Evolutionary conservation across 306 rosid genomes (phyloP), one percentile per base, ranked within the genome.

Genomic region (Erythrophleum fordii): DNA sequence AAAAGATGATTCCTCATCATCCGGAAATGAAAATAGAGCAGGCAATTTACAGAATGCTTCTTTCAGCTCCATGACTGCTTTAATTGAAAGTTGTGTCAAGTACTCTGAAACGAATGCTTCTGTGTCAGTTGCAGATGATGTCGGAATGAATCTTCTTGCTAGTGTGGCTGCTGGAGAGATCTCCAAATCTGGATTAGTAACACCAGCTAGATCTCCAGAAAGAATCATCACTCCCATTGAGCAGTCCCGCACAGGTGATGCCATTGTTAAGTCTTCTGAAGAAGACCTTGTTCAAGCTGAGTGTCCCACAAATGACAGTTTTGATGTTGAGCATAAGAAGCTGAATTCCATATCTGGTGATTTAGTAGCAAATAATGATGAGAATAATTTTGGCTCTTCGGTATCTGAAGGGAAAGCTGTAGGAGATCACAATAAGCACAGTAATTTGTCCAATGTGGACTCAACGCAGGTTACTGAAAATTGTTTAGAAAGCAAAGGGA

Each of bases 131-230:
- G 85, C 83, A 41, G 94, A 90, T 84, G 92, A 85, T 72, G 84
- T 78, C 26, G 94, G 94, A 69, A 90, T 90, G 94, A 88, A 90
- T 74, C 79, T 90, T 71, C 89, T 90, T 69, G 94, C 94, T 45
- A 90, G 90, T 17, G 94, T 90, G 70, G 94, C 94, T 68, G 88
- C 94, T 18, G 92, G 91, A 34, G 94, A 90, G 81, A 78, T 90
- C 44, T 80, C 84, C 10, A 88, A 85, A 76, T 88, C 90, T 37
- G 85, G 76, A 18, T 65, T 77, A 78, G 85, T 67, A 5, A 82
- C 90, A 18, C 90, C 90, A 16, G 59, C 80, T 59, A 76, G 70
- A 78, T 90, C 94, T 44, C 94, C 92, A 1, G 81, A 55, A 73
- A 87, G 86, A 66, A 83, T 73, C 73, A 79, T 86, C 34, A 49